Evolutionary conservation across 2,329 filamentous ascomycete genomes (phyloP).

Genomic region (Shiraia bambusicola): DNA sequence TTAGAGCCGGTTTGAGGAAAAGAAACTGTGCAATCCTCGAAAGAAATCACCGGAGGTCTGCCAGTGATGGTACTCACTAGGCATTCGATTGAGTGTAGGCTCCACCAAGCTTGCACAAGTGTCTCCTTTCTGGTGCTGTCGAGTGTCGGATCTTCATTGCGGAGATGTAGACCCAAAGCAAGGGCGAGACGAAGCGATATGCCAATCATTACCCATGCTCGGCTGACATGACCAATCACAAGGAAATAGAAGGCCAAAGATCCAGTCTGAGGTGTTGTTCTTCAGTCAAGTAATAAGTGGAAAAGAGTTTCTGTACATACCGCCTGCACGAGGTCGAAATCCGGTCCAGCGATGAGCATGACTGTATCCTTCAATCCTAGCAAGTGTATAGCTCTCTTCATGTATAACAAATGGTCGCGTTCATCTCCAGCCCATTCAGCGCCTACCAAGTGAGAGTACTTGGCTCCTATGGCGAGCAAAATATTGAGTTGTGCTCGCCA

Average conservation of each 20-base stretch:
- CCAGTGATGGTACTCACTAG: conserved; percentile 43
- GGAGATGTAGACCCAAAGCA: conserved; percentile 43
- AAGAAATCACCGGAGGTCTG: conserved; percentile 38
- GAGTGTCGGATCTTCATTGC: conserved; percentile 34
- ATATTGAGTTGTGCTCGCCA: conserved; percentile 46
- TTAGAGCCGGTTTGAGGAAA: conserved; percentile 25
- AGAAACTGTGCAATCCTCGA: conserved; percentile 37
- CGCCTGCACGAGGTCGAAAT: conserved; percentile 43
- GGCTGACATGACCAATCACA: conserved; percentile 28
- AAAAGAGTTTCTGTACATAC: conserved; percentile 28
- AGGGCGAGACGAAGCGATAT: conserved; percentile 41
- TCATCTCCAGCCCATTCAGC: conserved; percentile 31
- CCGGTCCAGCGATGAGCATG: conserved; percentile 31
- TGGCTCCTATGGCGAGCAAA: conserved; percentile 47
- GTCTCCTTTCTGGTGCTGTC: conserved; percentile 34
- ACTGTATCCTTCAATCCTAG: conserved; percentile 22
- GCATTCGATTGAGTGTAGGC: conserved; percentile 42
- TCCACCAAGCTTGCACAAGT: conserved; percentile 45
- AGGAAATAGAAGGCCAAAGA: conserved; percentile 31
- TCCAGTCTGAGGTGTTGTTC: conserved; percentile 15
- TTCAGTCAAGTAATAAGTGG: conserved; percentile 9
- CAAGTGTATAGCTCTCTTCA: conserved; percentile 34
- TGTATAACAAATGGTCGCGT: conserved; percentile 44
- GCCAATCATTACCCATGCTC: conserved; percentile 42
- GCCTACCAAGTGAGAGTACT: conserved; percentile 38